phyloP scores from a whole-genome alignment of 129 eudicot species.

The Smallanthus sonchifolius region DNA sequence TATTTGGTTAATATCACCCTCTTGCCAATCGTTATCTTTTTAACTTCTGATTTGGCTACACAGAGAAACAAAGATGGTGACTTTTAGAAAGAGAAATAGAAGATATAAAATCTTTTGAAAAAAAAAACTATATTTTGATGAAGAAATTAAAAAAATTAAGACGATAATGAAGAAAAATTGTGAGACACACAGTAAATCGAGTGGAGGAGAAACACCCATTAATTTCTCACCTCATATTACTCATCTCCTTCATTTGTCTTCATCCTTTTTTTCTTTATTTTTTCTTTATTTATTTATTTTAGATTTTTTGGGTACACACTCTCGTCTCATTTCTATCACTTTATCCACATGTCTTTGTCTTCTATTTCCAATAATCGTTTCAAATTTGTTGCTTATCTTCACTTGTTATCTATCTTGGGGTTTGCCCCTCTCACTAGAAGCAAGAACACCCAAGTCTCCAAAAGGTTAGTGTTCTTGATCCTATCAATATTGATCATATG shows the following conservation, averaged over 20 bases:
- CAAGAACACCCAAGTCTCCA: conserved; percentile 26
- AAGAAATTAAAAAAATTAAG: neutral
- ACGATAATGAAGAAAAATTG: conserved; percentile 11
- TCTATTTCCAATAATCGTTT: conserved; percentile 3
- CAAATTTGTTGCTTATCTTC: conserved; percentile 25
- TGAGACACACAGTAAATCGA: conserved; percentile 11
- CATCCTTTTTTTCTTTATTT: conserved; percentile 22
- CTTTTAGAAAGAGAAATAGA: conserved; percentile 1
- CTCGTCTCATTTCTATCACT: conserved; percentile 24
- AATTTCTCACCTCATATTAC: conserved; percentile 39
- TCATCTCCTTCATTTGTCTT: conserved; percentile 34
- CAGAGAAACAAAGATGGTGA: conserved; percentile 17
- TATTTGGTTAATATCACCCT: neutral
- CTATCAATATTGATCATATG: neutral
- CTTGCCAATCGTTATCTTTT: conserved; percentile 4
- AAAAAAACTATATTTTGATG: neutral
- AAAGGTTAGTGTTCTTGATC: conserved; percentile 24
- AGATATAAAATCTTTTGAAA: neutral
- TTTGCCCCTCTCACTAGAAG: conserved; percentile 17
- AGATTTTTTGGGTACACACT: conserved; percentile 27
- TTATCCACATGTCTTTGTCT: conserved; percentile 33
- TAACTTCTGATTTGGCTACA: neutral
- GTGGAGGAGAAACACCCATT: conserved; percentile 27
- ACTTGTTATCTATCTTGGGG: conserved; percentile 25
- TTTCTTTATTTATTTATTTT: neutral